Base-by-base conservation (phyloP, 225 moss, liverwort and hornwort species). In the Climacium dendroides region DNA sequence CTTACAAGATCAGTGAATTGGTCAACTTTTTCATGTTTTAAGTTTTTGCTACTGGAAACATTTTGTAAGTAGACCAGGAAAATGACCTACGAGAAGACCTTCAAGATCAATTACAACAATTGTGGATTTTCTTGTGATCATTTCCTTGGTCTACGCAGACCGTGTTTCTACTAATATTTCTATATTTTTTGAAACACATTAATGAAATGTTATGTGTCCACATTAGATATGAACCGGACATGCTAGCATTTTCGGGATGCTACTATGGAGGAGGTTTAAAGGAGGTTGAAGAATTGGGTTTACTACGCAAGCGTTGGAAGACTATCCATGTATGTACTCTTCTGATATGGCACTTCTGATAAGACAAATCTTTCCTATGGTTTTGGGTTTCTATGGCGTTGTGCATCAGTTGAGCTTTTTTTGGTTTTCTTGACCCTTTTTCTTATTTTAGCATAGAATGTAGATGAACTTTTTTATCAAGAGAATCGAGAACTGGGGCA, bases 221-320 rank as follows among this genome's bases (percentile, higher is more conserved):
- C 17, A 52, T 72, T 70, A 97, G 97, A 90, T 97, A 93, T 88
- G 96, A 96, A 90, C 89, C 97, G 32, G 97, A 97, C 88, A 96
- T 97, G 97, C 94, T 97, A 79, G 97, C 97, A 50, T 96, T 97
- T 87, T 96, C 95, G 11, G 94, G 95, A 48, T 97, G 97, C 88
- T 96, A 97, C 85, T 96, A 96, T 90, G 96, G 96, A 57, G 96
- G 97, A 55, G 97, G 97, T 26, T 39, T 64, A 3, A 84, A 93
- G 83, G 97, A 97, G 90, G 70, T 92, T 50, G 64, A 90, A 83
- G 96, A 96, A 66, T 32, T 97, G 78, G 91, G 93, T 39, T 90
- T 91, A 62, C 90, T 97, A 45, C 97, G 97, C 52, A 95, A 91
- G 85, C 95, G 95, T 35, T 97, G 97, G 97, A 94, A 92, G 91